Evolutionary conservation across 805 yeast species (phyloP), one percentile per base, ranked within the genome.

Genomic region (Suhomyces prunicola): DNA sequence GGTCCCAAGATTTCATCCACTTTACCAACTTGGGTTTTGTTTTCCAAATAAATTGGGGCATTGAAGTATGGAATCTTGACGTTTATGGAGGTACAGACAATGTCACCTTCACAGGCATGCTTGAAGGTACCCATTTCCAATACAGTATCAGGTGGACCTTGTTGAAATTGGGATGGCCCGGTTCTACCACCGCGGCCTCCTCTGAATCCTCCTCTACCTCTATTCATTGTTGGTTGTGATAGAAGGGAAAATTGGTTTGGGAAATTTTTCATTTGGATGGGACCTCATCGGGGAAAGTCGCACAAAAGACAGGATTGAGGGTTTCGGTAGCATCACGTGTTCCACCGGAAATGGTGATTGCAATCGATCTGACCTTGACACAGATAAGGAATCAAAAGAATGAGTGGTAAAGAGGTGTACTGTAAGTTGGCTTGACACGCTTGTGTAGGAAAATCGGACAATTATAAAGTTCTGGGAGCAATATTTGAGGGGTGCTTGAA

Each of bases 1-100:
- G 99, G 98, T 49, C 99, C 99, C 61, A 94, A 81, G 58, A 94
- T 94, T 79, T 94, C 99, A 71, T 94, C 99, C 54, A 94, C 96
- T 73, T 94, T 94, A 65, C 99, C 99, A 47, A 94, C 86, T 68
- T 88, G 94, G 24, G 96, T 87, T 74, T 94, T 94, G 81, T 94
- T 93, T 71, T 94, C 98, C 62, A 94, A 81, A 72, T 87, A 94
- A 64, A 94, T 92, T 69, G 99, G 99, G 26, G 99, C 99, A 76
- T 94, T 94, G 83, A 94, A 94, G 73, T 93, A 94, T 66, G 99
- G 99, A 62, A 94, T 80, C 78, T 93, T 93, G 53, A 90, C 85
- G 71, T 94, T 94, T 65, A 89, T 88, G 47, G 97, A 91, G 67
- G 92, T 89, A 78, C 98, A 94, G 53, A 94, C 96, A 68, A 94